These are phyloP conservation scores for Pythium dissotocum DNA, from an alignment of 352 stramenopile species.

Conservation along the genomic window DNA sequence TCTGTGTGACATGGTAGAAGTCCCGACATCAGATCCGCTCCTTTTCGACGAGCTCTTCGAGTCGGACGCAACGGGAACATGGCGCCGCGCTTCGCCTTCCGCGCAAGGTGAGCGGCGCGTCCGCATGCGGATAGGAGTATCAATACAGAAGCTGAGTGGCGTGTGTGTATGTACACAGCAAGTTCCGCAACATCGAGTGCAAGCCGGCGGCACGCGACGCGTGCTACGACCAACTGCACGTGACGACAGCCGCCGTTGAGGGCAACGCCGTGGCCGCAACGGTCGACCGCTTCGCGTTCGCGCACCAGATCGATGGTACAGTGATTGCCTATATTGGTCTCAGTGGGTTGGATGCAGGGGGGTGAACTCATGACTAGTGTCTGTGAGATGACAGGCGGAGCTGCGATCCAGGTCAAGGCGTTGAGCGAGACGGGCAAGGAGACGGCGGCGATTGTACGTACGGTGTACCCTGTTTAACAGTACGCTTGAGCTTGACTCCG, in stretches of 20 bases:
- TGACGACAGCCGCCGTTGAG: slow-evolving; percentile 44
- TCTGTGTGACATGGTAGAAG: slow-evolving; percentile 1
- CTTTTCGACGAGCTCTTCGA: not conserved
- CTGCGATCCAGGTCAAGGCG: slow-evolving; percentile 60
- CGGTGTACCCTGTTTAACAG: no score
- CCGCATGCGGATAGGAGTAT: no score
- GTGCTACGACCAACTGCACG: slow-evolving; percentile 69
- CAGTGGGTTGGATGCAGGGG: not conserved
- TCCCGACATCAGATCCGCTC: slow-evolving; percentile 14
- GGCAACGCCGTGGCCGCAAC: slow-evolving; percentile 49
- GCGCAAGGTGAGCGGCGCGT: slow-evolving; percentile 18
- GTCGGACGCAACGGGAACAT: slow-evolving; percentile 12
- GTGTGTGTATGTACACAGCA: slow-evolving; percentile 39
- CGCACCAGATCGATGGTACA: slow-evolving; percentile 60
- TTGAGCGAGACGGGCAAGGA: slow-evolving; percentile 49
- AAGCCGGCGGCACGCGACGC: slow-evolving; percentile 46
- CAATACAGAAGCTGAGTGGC: no score
- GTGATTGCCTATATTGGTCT: not conserved
- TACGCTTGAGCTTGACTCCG: not conserved
- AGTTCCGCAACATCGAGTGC: slow-evolving; percentile 83
- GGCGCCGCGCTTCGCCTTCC: slow-evolving; percentile 29
- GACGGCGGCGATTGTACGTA: slow-evolving; percentile 30
- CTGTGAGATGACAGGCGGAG: slow-evolving; percentile 35
- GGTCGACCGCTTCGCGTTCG: slow-evolving; percentile 52
- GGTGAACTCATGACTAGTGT: not conserved